Evolutionary conservation across 352 stramenopile species (phyloP).

Genomic region (Phytophthora pistaciae): DNA sequence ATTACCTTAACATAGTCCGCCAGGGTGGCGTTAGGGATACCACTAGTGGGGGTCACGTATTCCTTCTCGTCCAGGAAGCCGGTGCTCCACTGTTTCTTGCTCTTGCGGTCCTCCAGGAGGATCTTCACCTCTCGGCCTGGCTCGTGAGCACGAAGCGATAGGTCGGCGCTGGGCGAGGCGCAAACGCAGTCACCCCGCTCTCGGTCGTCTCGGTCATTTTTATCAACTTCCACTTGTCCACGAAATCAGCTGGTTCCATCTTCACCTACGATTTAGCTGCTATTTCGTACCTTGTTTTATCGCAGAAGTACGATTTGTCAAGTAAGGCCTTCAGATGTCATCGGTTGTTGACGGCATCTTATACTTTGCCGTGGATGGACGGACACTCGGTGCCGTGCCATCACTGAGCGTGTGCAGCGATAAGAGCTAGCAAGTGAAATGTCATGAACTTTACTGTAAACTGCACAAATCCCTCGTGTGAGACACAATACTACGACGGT

Average conservation of each 20-base stretch:
- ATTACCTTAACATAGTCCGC: not conserved
- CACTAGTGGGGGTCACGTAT: not conserved
- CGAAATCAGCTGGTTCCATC: not conserved
- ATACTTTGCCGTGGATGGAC: no score
- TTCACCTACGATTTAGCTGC: not conserved
- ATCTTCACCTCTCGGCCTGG: conserved; percentile 1
- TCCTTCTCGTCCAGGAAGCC: conserved; percentile 1
- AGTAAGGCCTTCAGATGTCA: no score
- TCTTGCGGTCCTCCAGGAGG: not conserved
- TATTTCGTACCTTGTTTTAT: not conserved
- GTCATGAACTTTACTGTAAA: not conserved
- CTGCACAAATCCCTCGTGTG: not conserved
- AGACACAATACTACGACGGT: not conserved
- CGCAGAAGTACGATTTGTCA: no score
- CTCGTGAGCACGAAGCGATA: not conserved
- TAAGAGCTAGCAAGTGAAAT: not conserved
- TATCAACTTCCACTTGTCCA: not conserved
- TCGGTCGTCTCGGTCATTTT: not conserved
- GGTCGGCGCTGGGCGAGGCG: not conserved
- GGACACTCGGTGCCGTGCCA: no score
- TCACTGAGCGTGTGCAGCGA: no score
- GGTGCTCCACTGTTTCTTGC: not conserved
- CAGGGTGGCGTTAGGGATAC: not conserved
- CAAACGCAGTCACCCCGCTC: not conserved
- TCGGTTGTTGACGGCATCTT: no score